These are phyloP conservation scores for Glycine latifolia DNA, from an alignment of 306 rosid genomes.

Conservation along the genomic window DNA sequence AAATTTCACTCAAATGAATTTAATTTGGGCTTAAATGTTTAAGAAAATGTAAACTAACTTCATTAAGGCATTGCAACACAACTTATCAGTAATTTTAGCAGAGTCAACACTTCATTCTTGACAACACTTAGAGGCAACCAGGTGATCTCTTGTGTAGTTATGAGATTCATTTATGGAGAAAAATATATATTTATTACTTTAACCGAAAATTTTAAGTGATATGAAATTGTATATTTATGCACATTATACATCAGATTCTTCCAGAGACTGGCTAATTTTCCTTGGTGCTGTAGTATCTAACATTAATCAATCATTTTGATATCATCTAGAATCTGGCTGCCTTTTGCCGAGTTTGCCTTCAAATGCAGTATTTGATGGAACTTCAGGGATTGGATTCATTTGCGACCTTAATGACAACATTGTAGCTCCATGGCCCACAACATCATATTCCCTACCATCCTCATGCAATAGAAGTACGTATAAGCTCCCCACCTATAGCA, in stretches of 20 bases:
- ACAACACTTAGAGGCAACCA: background rate
- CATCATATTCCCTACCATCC: conserved; percentile 49
- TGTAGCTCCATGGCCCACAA: conserved; percentile 77
- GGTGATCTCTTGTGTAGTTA: conserved; percentile 1
- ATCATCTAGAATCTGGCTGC: conserved; percentile 66
- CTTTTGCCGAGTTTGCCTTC: conserved; percentile 75
- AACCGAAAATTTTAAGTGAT: background rate
- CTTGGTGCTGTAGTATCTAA: conserved; percentile 19
- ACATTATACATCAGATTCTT: background rate
- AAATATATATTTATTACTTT: conserved; percentile 5
- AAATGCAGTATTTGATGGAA: conserved; percentile 60
- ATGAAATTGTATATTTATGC: background rate
- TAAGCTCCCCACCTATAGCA: conserved; percentile 6
- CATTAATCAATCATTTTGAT: conserved; percentile 39
- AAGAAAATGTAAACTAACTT: conserved; percentile 27
- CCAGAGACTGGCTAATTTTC: conserved; percentile 16
- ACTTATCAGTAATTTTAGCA: too few relatives aligned
- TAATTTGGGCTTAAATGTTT: background rate
- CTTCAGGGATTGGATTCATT: conserved; percentile 69
- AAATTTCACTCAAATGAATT: conserved; percentile 5
- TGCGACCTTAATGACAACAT: conserved; percentile 81
- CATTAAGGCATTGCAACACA: background rate
- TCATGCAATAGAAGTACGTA: conserved; percentile 70
- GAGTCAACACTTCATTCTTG: conserved; percentile 11
- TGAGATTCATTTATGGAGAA: conserved; percentile 7